These are phyloP conservation scores for Dendrostoma leiphaemia DNA, from an alignment of 2,329 filamentous ascomycete genomes.

Conservation along the genomic window DNA sequence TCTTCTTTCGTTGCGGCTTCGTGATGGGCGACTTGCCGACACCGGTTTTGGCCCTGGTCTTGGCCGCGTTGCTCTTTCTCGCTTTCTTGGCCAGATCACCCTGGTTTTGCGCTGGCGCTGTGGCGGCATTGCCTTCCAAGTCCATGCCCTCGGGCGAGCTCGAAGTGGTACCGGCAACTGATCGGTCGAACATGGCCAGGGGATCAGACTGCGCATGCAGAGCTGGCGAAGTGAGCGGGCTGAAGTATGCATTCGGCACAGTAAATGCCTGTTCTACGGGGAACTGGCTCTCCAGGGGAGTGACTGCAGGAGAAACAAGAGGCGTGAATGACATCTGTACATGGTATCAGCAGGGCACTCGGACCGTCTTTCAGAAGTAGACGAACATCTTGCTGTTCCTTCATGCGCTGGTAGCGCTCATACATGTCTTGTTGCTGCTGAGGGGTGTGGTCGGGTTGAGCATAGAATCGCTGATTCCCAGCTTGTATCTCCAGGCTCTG, in stretches of 20 bases:
- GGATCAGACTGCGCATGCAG: slow-evolving; percentile 68
- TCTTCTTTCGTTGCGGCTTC: slow-evolving; percentile 61
- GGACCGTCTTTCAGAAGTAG: not conserved
- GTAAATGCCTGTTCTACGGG: slow-evolving; percentile 57
- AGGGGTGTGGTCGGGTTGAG: slow-evolving; percentile 50
- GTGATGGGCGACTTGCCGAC: slow-evolving; percentile 72
- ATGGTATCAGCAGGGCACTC: slow-evolving; percentile 25
- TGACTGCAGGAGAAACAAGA: slow-evolving; percentile 80
- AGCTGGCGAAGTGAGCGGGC: slow-evolving; percentile 77
- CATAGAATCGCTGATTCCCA: slow-evolving; percentile 52
- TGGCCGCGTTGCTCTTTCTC: slow-evolving; percentile 50
- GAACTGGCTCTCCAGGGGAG: slow-evolving; percentile 72
- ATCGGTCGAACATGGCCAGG: slow-evolving; percentile 42
- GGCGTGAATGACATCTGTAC: slow-evolving; percentile 73
- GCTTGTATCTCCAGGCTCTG: slow-evolving; percentile 76
- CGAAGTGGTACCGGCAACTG: slow-evolving; percentile 34
- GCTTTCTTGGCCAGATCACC: slow-evolving; percentile 51
- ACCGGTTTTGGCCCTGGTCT: slow-evolving; percentile 50
- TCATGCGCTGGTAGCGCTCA: slow-evolving; percentile 64
- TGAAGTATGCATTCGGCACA: slow-evolving; percentile 74
- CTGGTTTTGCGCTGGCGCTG: slow-evolving; percentile 37
- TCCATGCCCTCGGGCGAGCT: slow-evolving; percentile 61
- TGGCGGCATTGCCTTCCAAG: slow-evolving; percentile 39
- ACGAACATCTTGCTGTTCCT: slow-evolving; percentile 67
- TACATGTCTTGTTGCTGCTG: slow-evolving; percentile 60